A percentile compares a stretch with the other conserved stretches of the same genome.
phyloP scores from a whole-genome alignment of 2,329 filamentous ascomycete species.

The Alternaria atra region DNA sequence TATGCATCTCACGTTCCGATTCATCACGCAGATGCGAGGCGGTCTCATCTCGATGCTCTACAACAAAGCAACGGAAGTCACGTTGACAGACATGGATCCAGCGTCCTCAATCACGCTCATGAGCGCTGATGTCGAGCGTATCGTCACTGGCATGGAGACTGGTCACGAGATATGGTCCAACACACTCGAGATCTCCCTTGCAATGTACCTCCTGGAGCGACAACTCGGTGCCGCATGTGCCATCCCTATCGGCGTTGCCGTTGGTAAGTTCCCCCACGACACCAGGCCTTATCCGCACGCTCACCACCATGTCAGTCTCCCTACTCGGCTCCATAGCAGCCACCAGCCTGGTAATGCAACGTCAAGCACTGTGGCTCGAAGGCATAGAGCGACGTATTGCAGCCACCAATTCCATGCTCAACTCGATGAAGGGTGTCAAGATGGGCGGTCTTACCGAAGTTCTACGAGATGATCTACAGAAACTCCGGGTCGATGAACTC shows the following conservation, averaged over 20 bases:
- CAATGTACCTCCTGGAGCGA: slow-evolving; percentile 58
- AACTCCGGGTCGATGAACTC: slow-evolving; percentile 45
- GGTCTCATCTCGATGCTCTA: slow-evolving; percentile 50
- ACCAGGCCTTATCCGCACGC: background rate
- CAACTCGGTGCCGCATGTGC: slow-evolving; percentile 60
- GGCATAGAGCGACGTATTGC: slow-evolving; percentile 56
- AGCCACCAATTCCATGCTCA: slow-evolving; percentile 53
- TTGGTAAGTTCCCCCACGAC: slow-evolving; percentile 33
- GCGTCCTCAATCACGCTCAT: slow-evolving; percentile 47
- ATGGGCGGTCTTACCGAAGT: slow-evolving; percentile 53
- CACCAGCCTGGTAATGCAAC: slow-evolving; percentile 42
- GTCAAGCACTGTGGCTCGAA: slow-evolving; percentile 54
- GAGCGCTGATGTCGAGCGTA: slow-evolving; percentile 50
- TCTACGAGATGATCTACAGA: slow-evolving; percentile 39
- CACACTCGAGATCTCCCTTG: slow-evolving; percentile 55
- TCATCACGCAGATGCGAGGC: slow-evolving; percentile 49
- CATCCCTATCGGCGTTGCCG: slow-evolving; percentile 58
- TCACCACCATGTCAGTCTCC: slow-evolving; percentile 20
- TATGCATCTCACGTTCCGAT: slow-evolving; percentile 45
- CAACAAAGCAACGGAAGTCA: slow-evolving; percentile 42
- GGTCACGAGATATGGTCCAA: slow-evolving; percentile 50
- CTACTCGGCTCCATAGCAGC: slow-evolving; percentile 39
- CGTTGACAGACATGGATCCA: slow-evolving; percentile 40
- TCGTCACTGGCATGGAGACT: slow-evolving; percentile 46
- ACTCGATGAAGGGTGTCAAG: slow-evolving; percentile 59